These are phyloP conservation scores for Suillus occidentalis DNA, from an alignment of 768 basidiomycete species.

Conservation along the genomic window DNA sequence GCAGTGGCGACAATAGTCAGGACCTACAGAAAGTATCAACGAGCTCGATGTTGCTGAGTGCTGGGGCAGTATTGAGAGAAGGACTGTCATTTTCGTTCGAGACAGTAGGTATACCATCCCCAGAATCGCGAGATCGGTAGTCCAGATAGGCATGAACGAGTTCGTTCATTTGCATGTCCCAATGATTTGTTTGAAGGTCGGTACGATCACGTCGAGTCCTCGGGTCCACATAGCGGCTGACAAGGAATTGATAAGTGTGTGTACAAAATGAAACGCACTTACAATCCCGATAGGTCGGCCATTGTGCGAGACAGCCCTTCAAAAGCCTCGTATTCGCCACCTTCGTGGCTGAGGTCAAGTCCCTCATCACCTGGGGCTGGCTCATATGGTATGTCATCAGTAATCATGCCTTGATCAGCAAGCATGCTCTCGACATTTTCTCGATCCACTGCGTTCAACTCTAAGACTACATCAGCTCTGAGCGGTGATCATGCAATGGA, in stretches of 20 bases:
- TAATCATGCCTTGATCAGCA: neutral
- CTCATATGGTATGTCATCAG: neutral
- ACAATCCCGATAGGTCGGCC: neutral
- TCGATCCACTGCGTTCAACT: no score
- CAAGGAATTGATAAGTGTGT: neutral
- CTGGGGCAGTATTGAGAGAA: neutral
- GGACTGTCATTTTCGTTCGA: neutral
- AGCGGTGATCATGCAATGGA: no score
- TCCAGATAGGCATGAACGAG: constrained; percentile 10
- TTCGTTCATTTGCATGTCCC: constrained; percentile 13
- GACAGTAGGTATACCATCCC: neutral
- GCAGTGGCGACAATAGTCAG: neutral
- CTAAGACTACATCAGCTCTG: no score
- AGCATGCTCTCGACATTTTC: neutral
- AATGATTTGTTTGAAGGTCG: constrained; percentile 22
- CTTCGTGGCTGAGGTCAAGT: constrained; percentile 9
- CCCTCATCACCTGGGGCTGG: constrained; percentile 6
- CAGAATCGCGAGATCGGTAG: neutral
- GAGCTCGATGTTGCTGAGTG: neutral
- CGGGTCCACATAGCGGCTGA: neutral
- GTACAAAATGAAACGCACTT: neutral
- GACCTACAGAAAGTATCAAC: constrained; percentile 4
- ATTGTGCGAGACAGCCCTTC: neutral
- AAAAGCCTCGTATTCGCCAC: neutral
- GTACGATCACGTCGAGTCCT: constrained; percentile 9